phyloP scores from a whole-genome alignment of 2,329 filamentous ascomycete species.

The Trichoderma cornu-damae region DNA sequence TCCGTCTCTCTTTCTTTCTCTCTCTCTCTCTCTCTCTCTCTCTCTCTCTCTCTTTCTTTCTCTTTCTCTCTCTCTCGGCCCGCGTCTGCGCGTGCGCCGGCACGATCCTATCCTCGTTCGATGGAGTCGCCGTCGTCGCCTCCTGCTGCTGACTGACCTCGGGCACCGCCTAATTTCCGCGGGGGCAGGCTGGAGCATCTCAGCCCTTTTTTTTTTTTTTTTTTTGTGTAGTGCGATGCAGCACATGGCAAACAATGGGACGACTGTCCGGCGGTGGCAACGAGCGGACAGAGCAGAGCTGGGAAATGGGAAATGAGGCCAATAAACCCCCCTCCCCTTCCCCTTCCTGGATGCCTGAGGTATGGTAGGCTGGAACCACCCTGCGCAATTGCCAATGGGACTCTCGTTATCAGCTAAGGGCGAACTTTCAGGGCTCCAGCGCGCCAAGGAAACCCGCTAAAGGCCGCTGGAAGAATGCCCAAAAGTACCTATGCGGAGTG shows the following conservation, averaged over 20 bases:
- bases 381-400: background rate
- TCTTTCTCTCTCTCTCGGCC: background rate
- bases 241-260: conserved; percentile 6
- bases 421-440: background rate
- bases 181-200: conserved; percentile 1
- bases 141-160: conserved; percentile 8
- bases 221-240: conserved; percentile 7
- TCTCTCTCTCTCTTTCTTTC: too few species aligned
- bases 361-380: background rate
- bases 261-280: background rate
- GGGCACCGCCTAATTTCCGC: conserved; percentile 12
- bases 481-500: background rate
- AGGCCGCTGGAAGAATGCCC: too few species aligned
- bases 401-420: background rate
- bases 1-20: too few species aligned
- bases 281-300: background rate
- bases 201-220: conserved; percentile 12
- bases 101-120: background rate
- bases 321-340: background rate
- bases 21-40: too few species aligned
- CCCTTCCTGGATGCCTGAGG: conserved; percentile 2
- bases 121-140: conserved; percentile 9
- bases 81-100: background rate
- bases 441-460: background rate
- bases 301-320: conserved; percentile 11